A percentile compares a stretch with the other conserved stretches of the same genome.
Conservation (phyloP, 1,139 yeast genomes). For the Magnusiomyces magnusii region DNA sequence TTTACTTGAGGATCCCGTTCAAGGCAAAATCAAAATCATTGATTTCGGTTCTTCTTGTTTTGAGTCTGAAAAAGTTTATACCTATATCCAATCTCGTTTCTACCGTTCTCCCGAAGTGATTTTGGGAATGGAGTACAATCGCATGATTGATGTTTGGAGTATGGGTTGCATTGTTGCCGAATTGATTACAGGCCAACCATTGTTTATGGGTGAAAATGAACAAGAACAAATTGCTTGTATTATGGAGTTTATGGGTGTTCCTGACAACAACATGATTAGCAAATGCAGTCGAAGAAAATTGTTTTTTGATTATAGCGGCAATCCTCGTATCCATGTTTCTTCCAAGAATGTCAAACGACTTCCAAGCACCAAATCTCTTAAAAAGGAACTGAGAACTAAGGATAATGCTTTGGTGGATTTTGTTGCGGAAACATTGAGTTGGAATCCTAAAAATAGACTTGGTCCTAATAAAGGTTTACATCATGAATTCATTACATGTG, state of each 20-base stretch:
- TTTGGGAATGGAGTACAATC: constrained; percentile 65
- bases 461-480: constrained; percentile 41
- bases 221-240: constrained; percentile 54
- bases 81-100: constrained; percentile 92
- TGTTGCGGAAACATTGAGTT: constrained; percentile 37
- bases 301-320: constrained; percentile 41
- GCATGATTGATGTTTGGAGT: constrained; percentile 75
- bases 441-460: constrained; percentile 49
- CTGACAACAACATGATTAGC: constrained; percentile 38
- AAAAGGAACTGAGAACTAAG: constrained; percentile 24
- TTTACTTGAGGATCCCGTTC: constrained; percentile 63
- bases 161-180: constrained; percentile 65
- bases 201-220: constrained; percentile 66
- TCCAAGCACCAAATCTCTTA: constrained; percentile 28
- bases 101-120: constrained; percentile 90
- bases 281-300: constrained; percentile 33
- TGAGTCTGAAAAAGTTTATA: constrained; percentile 79
- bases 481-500: constrained; percentile 37
- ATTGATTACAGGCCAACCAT: constrained; percentile 55
- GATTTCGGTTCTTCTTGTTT: constrained; percentile 98
- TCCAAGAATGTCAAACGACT: constrained; percentile 33
- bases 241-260: constrained; percentile 57
- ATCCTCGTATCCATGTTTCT: constrained; percentile 30
- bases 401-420: constrained; percentile 36
- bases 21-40: constrained; percentile 84